Percentiles rank a stretch among this genome's conserved stretches.
These are phyloP conservation scores for Liriodendron chinense DNA, from an alignment of 164 flowering plant species.

Conservation along the genomic window DNA sequence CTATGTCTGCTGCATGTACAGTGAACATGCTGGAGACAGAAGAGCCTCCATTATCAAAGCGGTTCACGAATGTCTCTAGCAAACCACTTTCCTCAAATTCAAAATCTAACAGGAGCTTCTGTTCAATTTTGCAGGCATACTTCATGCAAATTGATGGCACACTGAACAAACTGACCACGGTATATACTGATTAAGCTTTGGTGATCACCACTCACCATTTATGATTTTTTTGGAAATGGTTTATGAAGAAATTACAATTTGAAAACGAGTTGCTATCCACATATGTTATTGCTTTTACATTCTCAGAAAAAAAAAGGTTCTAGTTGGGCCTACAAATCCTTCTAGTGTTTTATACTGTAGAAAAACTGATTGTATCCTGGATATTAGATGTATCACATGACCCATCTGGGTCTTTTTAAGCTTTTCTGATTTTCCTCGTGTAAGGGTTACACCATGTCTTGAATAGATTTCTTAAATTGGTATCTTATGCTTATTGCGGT, in stretches of 20 bases:
- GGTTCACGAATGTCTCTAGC: background rate
- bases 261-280: no score
- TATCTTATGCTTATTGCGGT: no score
- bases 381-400: background rate
- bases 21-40: background rate
- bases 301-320: no score
- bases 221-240: background rate
- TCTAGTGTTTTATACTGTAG: no score
- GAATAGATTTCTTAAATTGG: background rate
- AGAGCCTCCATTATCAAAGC: background rate
- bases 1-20: background rate
- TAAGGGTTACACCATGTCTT: background rate
- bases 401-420: background rate
- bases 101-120: slow-evolving; percentile 11
- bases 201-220: background rate
- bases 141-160: slow-evolving; percentile 97
- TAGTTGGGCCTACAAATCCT: no score
- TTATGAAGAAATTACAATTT: no score
- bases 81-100: slow-evolving; percentile 6
- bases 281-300: no score
- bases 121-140: slow-evolving; percentile 69
- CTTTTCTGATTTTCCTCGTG: background rate
- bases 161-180: slow-evolving; percentile 86
- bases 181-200: slow-evolving; percentile 26
- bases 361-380: background rate